Evolutionary conservation across 495 filamentous ascomycete species (phyloP).

Genomic region (Neurospora tetraspora): DNA sequence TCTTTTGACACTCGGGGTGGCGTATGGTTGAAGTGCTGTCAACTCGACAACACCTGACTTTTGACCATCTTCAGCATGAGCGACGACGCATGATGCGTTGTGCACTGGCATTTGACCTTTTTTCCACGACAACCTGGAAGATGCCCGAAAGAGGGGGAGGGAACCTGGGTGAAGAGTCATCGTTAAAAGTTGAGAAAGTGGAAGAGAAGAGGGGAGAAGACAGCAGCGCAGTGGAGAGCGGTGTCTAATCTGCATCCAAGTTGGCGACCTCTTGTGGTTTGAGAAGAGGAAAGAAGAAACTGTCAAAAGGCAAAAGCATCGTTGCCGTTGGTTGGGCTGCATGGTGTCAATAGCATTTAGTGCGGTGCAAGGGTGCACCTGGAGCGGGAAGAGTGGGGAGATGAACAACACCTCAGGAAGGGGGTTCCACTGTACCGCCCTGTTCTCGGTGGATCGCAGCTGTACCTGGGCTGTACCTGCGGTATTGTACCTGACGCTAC

Average conservation of each 20-base stretch:
- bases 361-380: not conserved
- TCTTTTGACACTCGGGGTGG: not conserved
- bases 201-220: not conserved
- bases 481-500: conserved; percentile 2
- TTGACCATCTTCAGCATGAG: not conserved
- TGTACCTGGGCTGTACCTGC: not conserved
- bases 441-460: not conserved
- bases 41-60: not conserved
- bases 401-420: not conserved
- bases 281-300: not conserved
- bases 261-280: not conserved
- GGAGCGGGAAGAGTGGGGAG: not conserved
- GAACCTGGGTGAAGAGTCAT: not conserved
- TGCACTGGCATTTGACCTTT: not conserved
- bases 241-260: not conserved
- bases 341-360: not conserved
- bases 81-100: not conserved
- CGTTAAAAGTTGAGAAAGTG: not conserved
- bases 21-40: not conserved
- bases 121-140: not conserved
- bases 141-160: not conserved
- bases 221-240: not conserved
- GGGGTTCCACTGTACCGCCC: not conserved
- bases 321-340: not conserved
- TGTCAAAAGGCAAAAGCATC: not conserved